phyloP scores from a whole-genome alignment of 352 stramenopile species.

The Globisporangium spinosum region DNA sequence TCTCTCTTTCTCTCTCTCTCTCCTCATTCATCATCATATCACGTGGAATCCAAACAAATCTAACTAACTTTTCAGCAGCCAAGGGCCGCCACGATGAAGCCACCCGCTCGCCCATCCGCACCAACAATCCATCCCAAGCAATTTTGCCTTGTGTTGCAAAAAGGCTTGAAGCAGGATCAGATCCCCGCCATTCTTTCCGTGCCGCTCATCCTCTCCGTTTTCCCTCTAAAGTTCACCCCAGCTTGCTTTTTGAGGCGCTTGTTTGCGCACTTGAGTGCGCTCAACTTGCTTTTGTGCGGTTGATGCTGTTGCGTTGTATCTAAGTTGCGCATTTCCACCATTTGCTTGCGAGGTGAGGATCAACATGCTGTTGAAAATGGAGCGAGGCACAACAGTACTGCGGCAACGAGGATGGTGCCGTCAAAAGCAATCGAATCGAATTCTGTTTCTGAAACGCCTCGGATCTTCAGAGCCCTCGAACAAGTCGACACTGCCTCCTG shows the following conservation, averaged over 20 bases:
- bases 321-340: neutral
- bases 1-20: neutral
- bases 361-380: neutral
- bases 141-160: neutral
- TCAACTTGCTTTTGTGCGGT: neutral
- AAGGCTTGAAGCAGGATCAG: constrained; percentile 18
- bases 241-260: neutral
- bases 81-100: neutral
- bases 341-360: neutral
- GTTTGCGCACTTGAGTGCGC: neutral
- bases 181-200: constrained; percentile 12
- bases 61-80: neutral
- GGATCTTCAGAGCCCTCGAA: neutral
- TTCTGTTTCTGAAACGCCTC: constrained; percentile 12
- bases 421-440: neutral
- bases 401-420: neutral
- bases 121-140: neutral
- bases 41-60: constrained; percentile 10
- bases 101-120: neutral
- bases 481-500: neutral
- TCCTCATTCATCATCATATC: neutral
- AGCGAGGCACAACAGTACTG: neutral
- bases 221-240: neutral
- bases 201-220: neutral
- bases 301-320: neutral